Evolutionary conservation across 2,329 filamentous ascomycete species (phyloP).

Genomic region (Furcasterigmium furcatum): DNA sequence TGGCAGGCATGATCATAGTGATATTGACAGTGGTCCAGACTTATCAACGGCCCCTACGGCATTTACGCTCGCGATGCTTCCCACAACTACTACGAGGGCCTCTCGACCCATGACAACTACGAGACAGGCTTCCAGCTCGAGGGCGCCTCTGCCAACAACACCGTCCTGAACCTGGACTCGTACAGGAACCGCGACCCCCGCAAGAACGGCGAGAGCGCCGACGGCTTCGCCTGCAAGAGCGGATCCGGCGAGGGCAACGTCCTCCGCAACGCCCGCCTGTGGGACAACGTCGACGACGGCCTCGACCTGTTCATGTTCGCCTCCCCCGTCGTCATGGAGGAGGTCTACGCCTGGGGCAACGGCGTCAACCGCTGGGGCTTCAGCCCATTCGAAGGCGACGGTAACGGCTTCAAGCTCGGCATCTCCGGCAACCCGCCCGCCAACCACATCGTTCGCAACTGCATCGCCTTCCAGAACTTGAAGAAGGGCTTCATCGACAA

Average conservation of each 20-base stretch:
- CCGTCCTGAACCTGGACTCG: constrained; percentile 34
- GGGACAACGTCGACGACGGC: constrained; percentile 46
- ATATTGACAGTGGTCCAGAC: constrained; percentile 8
- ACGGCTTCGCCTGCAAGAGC: constrained; percentile 42
- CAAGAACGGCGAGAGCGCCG: constrained; percentile 45
- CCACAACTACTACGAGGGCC: constrained; percentile 25
- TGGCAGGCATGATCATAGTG: background rate
- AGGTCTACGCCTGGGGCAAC: constrained; percentile 42
- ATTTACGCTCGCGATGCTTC: constrained; percentile 26
- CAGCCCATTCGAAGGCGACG: constrained; percentile 36
- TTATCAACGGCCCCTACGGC: constrained; percentile 28
- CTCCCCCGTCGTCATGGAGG: constrained; percentile 34
- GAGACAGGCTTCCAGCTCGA: constrained; percentile 29
- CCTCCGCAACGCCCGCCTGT: constrained; percentile 37
- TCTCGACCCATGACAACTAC: constrained; percentile 29
- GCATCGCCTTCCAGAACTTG: constrained; percentile 36
- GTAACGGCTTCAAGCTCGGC: constrained; percentile 46
- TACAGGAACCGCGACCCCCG: constrained; percentile 38
- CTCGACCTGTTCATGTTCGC: constrained; percentile 39
- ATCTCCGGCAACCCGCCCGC: constrained; percentile 32
- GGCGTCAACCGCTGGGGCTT: constrained; percentile 43
- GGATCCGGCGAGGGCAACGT: constrained; percentile 41
- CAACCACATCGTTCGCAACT: constrained; percentile 38
- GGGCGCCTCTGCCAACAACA: constrained; percentile 26
- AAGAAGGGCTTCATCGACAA: constrained; percentile 44